Percentiles rank a stretch among this genome's conserved stretches.
phyloP scores from a whole-genome alignment of 2,329 filamentous ascomycete species.

The Cladosporium sp. region DNA sequence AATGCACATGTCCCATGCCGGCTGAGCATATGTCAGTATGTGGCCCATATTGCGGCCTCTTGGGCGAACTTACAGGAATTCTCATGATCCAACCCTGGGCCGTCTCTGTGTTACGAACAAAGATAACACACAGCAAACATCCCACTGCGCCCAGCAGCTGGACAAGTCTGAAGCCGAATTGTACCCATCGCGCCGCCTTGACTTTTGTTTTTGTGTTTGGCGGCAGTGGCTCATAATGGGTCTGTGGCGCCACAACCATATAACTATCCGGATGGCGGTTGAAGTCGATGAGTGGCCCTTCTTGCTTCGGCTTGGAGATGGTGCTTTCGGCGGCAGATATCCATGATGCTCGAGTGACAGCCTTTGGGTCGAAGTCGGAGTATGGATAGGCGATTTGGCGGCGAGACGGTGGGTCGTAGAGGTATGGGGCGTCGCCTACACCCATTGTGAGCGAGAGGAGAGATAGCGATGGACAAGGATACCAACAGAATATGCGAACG shows the following conservation, averaged over 20 bases:
- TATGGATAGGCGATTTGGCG: conserved; percentile 56
- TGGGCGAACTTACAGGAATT: conserved; percentile 28
- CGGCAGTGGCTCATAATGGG: conserved; percentile 66
- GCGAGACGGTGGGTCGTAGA: conserved; percentile 63
- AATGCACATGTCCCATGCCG: conserved; percentile 71
- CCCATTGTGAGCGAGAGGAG: conserved; percentile 23
- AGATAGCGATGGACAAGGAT: conserved; percentile 10
- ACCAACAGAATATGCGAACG: background rate
- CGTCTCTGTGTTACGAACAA: conserved; percentile 60
- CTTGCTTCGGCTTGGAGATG: conserved; percentile 60
- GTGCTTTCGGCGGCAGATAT: conserved; percentile 50
- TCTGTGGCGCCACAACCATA: conserved; percentile 61
- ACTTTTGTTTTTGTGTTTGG: conserved; percentile 69
- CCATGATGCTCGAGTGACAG: conserved; percentile 75
- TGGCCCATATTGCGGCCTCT: background rate
- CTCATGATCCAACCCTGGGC: conserved; percentile 31
- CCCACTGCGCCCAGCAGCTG: conserved; percentile 70
- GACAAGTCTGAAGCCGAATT: conserved; percentile 67
- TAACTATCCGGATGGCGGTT: conserved; percentile 83
- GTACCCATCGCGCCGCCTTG: conserved; percentile 66
- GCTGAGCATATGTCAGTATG: conserved; percentile 50
- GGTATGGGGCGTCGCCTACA: conserved; percentile 60
- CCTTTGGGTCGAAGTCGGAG: conserved; percentile 79
- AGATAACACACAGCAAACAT: conserved; percentile 72
- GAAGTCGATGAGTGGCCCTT: conserved; percentile 77